These are phyloP conservation scores for Hymenoscyphus fraxineus DNA, from an alignment of 2,329 filamentous ascomycete genomes.

Conservation along the genomic window DNA sequence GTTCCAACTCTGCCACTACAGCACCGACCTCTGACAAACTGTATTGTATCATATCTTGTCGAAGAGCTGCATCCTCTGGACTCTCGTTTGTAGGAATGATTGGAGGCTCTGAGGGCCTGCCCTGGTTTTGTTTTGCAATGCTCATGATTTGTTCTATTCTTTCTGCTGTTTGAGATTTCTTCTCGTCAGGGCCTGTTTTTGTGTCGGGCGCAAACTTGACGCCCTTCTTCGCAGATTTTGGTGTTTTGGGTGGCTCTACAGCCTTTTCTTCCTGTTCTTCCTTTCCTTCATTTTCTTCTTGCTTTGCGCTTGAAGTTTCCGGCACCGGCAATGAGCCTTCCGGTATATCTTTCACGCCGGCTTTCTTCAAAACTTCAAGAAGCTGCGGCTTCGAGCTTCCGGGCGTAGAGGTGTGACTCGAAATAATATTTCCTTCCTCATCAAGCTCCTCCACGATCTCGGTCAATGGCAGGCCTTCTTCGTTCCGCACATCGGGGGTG, in stretches of 20 bases:
- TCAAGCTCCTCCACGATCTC: constrained; percentile 93
- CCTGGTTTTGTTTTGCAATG: constrained; percentile 52
- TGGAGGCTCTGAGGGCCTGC: constrained; percentile 37
- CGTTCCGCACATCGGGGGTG: constrained; percentile 59
- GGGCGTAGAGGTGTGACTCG: constrained; percentile 61
- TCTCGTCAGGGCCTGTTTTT: constrained; percentile 40
- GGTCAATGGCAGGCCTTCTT: constrained; percentile 72
- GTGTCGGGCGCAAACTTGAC: constrained; percentile 63
- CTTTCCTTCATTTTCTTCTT: background rate
- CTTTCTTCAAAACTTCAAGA: constrained; percentile 69
- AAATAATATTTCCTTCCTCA: constrained; percentile 81
- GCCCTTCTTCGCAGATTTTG: constrained; percentile 46
- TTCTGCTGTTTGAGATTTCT: constrained; percentile 29
- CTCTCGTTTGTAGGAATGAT: constrained; percentile 72
- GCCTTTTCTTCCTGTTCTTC: background rate
- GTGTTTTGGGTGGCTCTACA: constrained; percentile 5
- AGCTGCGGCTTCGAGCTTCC: constrained; percentile 65
- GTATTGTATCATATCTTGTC: constrained; percentile 88
- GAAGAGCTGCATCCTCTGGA: constrained; percentile 72
- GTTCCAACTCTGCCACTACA: constrained; percentile 85
- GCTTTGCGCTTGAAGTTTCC: background rate
- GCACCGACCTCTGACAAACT: constrained; percentile 82
- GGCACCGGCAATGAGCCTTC: constrained; percentile 8
- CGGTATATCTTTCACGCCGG: constrained; percentile 31
- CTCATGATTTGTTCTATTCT: constrained; percentile 55